Percentiles rank a stretch among this genome's conserved stretches.
Evolutionary conservation across 192 early-diverging fungal species (phyloP).

Genomic region (Backusella mclennaniae): DNA sequence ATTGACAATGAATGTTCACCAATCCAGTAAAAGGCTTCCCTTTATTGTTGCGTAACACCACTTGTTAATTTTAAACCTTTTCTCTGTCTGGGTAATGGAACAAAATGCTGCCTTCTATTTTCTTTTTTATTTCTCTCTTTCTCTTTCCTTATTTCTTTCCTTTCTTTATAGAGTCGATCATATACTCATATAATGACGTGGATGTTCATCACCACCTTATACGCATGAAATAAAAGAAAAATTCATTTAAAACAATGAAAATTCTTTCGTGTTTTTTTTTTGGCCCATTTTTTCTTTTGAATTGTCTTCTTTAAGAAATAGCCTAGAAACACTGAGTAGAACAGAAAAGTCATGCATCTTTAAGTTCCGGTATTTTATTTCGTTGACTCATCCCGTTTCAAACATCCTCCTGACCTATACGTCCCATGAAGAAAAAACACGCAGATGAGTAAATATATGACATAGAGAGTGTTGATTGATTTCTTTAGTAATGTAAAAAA

Average conservation of each 20-base stretch:
- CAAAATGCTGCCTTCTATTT: neutral
- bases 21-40: slow-evolving; percentile 16
- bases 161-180: neutral
- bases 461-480: slow-evolving; percentile 11
- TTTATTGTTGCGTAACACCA: neutral
- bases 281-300: neutral
- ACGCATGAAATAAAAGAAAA: neutral
- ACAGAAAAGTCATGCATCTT: slow-evolving; percentile 2
- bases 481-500: slow-evolving; percentile 15
- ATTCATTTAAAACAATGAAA: neutral
- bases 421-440: neutral
- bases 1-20: slow-evolving; percentile 18
- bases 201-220: neutral
- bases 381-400: slow-evolving; percentile 11
- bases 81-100: neutral
- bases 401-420: neutral
- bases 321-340: neutral
- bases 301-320: neutral
- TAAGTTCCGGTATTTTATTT: neutral
- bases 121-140: neutral
- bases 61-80: neutral
- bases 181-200: neutral
- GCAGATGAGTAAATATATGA: neutral
- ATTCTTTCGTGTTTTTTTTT: neutral
- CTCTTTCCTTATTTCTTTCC: neutral